Evolutionary conservation across 1,284 basidiomycete species (phyloP).

Genomic region (Cerrena zonata): DNA sequence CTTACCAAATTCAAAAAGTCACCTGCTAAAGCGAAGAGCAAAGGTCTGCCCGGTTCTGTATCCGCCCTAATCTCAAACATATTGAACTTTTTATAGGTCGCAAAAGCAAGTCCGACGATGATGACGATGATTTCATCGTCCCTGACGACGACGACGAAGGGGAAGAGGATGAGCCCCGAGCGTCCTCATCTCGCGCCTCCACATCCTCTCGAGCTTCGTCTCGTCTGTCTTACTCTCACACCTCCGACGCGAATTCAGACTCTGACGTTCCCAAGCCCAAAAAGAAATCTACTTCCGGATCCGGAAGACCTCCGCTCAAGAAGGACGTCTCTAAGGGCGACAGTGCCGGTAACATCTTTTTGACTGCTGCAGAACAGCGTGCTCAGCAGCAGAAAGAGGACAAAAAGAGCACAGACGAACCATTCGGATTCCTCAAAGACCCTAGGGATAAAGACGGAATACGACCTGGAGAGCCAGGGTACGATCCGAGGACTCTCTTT

Average conservation of each 20-base stretch:
- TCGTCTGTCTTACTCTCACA: conserved; percentile 34
- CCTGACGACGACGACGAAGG: conserved; percentile 44
- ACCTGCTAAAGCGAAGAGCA: conserved; percentile 33
- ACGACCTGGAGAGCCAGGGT: conserved; percentile 77
- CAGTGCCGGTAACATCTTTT: conserved; percentile 42
- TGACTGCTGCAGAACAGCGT: conserved; percentile 83
- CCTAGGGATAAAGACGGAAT: conserved; percentile 81
- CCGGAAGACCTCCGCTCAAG: conserved; percentile 25
- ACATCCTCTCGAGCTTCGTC: conserved; percentile 37
- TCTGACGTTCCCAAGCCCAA: conserved; percentile 19
- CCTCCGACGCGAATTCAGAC: conserved; percentile 28
- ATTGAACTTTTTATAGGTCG: conserved; percentile 25
- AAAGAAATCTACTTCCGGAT: conserved; percentile 26
- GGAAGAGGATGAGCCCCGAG: conserved; percentile 19
- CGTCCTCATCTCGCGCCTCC: conserved; percentile 34
- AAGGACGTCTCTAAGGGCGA: conserved; percentile 22
- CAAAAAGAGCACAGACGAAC: conserved; percentile 76
- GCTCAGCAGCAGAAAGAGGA: conserved; percentile 73
- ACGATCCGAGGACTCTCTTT: conserved; percentile 86
- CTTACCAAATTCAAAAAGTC: conserved; percentile 64
- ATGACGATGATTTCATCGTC: conserved; percentile 67
- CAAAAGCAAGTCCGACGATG: conserved; percentile 39
- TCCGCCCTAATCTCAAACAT: background rate
- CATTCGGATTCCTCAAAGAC: conserved; percentile 79
- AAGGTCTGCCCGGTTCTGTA: background rate